Evolutionary conservation across 768 basidiomycete species (phyloP).

Genomic region (Lentinula raphanica): DNA sequence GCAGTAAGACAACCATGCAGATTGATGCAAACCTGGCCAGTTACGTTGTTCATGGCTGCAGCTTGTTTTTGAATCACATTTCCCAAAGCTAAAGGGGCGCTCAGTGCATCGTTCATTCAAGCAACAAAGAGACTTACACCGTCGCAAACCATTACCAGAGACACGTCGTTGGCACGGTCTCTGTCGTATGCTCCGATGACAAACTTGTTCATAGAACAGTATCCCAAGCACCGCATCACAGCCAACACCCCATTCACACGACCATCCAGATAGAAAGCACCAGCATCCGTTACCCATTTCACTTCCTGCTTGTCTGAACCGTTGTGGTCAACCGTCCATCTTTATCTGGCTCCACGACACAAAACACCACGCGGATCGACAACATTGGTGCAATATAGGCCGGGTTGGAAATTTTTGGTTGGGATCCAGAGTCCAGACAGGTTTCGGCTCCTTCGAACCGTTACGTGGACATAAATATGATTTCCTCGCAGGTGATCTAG

Average conservation of each 20-base stretch:
- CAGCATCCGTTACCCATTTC: conserved; percentile 95
- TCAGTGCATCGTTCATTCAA: conserved; percentile 2
- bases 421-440: conserved; percentile 40
- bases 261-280: conserved; percentile 98
- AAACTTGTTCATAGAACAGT: conserved; percentile 99
- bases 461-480: conserved; percentile 31
- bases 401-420: conserved; percentile 53
- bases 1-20: neutral
- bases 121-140: conserved; percentile 58
- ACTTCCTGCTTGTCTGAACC: conserved; percentile 96
- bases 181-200: conserved; percentile 99
- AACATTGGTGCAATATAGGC: conserved; percentile 93
- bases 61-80: conserved; percentile 71
- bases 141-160: conserved; percentile 93
- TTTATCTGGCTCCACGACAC: conserved; percentile 82
- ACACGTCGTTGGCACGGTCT: conserved; percentile 91
- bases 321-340: conserved; percentile 98
- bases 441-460: conserved; percentile 19
- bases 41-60: neutral
- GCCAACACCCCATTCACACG: conserved; percentile 96
- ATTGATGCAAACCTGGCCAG: conserved; percentile 9
- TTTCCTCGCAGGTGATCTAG: conserved; percentile 28
- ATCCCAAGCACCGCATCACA: conserved; percentile 92
- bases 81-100: conserved; percentile 87
- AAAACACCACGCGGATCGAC: conserved; percentile 95